Conservation (phyloP, 2,329 filamentous ascomycete species). For the Sodiomyces alkalinus region DNA sequence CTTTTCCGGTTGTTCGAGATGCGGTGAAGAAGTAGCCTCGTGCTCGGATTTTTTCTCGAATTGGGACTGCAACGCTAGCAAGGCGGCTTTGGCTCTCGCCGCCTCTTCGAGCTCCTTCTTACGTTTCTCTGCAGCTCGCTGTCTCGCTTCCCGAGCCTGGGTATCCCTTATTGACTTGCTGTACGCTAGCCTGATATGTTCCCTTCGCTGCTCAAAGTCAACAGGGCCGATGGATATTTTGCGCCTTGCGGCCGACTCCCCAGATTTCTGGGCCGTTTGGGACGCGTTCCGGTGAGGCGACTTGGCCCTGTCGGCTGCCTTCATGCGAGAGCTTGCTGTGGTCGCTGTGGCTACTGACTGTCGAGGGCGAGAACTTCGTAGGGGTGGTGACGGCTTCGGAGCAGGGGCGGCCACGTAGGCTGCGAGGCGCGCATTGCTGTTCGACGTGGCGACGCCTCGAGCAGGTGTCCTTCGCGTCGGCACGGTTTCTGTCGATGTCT, state of each 20-base stretch:
- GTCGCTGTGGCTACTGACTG: constrained; percentile 63
- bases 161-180: constrained; percentile 68
- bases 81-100: constrained; percentile 22
- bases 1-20: neutral
- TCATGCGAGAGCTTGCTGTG: constrained; percentile 55
- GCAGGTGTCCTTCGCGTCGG: constrained; percentile 23
- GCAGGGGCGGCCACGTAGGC: constrained; percentile 58
- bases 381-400: constrained; percentile 60
- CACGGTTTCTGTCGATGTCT: constrained; percentile 29
- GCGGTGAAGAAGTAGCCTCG: neutral
- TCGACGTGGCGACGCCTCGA: constrained; percentile 27
- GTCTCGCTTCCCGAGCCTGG: constrained; percentile 42
- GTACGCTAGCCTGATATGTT: constrained; percentile 73
- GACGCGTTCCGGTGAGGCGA: constrained; percentile 23
- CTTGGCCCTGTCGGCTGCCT: constrained; percentile 41
- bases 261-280: constrained; percentile 15
- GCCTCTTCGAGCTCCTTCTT: constrained; percentile 34
- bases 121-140: constrained; percentile 37
- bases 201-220: constrained; percentile 70
- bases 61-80: constrained; percentile 5
- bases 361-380: constrained; percentile 70
- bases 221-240: constrained; percentile 56
- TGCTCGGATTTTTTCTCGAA: no score
- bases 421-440: constrained; percentile 45
- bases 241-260: constrained; percentile 26